Conservation (phyloP, 257 asterid species). For the Dorcoceras hygrometricum region DNA sequence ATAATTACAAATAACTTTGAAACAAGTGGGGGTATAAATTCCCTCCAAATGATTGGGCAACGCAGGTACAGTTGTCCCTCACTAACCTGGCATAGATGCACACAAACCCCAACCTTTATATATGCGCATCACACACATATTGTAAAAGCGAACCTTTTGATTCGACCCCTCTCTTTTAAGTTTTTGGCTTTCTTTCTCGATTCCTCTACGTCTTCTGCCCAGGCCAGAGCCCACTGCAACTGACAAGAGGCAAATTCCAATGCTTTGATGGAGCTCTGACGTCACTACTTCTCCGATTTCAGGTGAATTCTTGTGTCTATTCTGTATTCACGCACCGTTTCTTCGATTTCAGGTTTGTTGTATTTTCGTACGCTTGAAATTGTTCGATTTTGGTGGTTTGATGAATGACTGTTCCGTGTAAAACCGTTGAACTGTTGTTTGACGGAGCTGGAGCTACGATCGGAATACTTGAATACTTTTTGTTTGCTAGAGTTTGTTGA, state of each 20-base stretch:
- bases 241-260: constrained; percentile 3
- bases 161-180: constrained; percentile 26
- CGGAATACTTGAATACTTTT: background rate
- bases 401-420: background rate
- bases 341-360: too few relatives aligned
- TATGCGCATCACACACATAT: constrained; percentile 2
- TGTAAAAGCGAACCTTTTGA: constrained; percentile 10
- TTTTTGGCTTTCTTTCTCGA: constrained; percentile 30
- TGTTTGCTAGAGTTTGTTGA: background rate
- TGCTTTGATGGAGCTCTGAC: constrained; percentile 34
- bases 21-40: constrained; percentile 36
- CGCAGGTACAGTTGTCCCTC: constrained; percentile 10
- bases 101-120: background rate
- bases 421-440: background rate
- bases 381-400: background rate
- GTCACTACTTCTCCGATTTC: constrained; percentile 31
- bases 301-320: constrained; percentile 21
- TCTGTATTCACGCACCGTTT: too few relatives aligned
- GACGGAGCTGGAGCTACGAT: background rate
- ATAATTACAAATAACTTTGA: constrained; percentile 18
- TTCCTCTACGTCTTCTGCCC: constrained; percentile 32
- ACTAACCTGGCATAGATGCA: constrained; percentile 13
- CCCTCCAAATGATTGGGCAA: constrained; percentile 47
- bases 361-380: background rate
- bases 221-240: constrained; percentile 20